phyloP scores from a whole-genome alignment of 192 early-diverging fungal species.

The Coemansia sp. region DNA sequence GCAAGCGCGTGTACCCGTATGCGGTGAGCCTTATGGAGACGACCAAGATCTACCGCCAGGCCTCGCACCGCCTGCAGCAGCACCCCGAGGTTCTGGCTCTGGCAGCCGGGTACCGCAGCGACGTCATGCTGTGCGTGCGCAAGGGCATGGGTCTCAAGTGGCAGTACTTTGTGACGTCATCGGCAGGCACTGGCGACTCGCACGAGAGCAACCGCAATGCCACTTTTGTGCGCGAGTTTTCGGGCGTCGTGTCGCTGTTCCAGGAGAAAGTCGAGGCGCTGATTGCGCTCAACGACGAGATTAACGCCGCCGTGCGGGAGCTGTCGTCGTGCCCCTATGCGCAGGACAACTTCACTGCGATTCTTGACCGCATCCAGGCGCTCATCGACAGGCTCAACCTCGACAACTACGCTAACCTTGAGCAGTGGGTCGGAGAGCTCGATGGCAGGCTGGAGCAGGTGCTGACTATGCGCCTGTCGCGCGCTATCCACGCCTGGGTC shows the following conservation, averaged over 20 bases:
- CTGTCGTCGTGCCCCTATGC: constrained; percentile 77
- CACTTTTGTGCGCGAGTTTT: constrained; percentile 94
- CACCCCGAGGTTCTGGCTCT: constrained; percentile 75
- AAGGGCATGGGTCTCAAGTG: constrained; percentile 77
- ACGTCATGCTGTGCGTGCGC: constrained; percentile 85
- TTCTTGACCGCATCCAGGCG: constrained; percentile 84
- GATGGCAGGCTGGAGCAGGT: constrained; percentile 78
- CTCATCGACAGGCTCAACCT: constrained; percentile 90
- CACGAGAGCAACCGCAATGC: constrained; percentile 82
- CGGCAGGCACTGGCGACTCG: constrained; percentile 40
- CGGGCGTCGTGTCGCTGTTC: constrained; percentile 83
- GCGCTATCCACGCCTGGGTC: constrained; percentile 77
- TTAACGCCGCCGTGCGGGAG: constrained; percentile 79
- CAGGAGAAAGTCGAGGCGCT: constrained; percentile 92
- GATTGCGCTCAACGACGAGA: constrained; percentile 80
- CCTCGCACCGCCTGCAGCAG: constrained; percentile 73
- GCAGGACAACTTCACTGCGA: constrained; percentile 64
- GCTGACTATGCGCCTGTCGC: constrained; percentile 70
- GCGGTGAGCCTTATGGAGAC: constrained; percentile 97
- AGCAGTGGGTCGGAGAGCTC: constrained; percentile 83
- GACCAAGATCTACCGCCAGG: constrained; percentile 88
- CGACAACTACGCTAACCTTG: constrained; percentile 92
- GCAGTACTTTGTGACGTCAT: constrained; percentile 86
- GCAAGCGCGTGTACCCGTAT: constrained; percentile 96
- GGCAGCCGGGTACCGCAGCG: constrained; percentile 91